Conservation (phyloP, 768 basidiomycete genomes). For the button mushroom (Agaricus bisporus) region DNA sequence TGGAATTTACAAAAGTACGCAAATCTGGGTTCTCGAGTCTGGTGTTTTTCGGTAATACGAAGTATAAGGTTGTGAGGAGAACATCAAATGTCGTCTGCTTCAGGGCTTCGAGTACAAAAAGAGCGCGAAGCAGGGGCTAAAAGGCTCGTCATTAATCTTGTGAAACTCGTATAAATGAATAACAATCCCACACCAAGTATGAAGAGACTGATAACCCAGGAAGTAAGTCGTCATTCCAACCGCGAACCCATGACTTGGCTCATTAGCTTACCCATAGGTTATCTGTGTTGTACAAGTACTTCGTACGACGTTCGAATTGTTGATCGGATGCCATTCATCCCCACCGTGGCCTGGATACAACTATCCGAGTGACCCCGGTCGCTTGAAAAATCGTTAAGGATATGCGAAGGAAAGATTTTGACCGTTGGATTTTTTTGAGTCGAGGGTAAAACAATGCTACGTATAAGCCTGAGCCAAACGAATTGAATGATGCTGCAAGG, state of each 20-base stretch:
- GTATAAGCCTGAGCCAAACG: constrained; percentile 32
- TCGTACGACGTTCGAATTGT: no score
- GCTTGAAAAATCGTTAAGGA: constrained; percentile 27
- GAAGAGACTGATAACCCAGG: constrained; percentile 40
- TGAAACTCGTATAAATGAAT: no score
- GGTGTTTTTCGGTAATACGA: constrained; percentile 51
- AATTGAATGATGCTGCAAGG: constrained; percentile 32
- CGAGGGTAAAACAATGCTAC: constrained; percentile 44
- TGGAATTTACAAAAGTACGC: no score
- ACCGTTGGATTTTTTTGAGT: constrained; percentile 39
- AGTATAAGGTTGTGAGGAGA: constrained; percentile 32
- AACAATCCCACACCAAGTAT: constrained; percentile 2
- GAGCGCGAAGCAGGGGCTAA: constrained; percentile 43
- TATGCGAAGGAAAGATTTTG: constrained; percentile 33
- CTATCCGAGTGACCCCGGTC: constrained; percentile 39
- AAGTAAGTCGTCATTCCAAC: constrained; percentile 16
- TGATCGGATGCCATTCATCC: constrained; percentile 45
- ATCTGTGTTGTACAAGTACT: no score
- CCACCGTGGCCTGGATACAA: constrained; percentile 49
- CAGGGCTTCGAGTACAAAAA: constrained; percentile 32
- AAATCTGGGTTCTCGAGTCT: no score
- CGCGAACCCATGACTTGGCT: background rate
- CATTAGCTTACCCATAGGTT: background rate
- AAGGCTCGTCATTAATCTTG: constrained; percentile 54
- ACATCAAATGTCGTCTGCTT: constrained; percentile 32